These are phyloP conservation scores for Dactylellina leptospora DNA, from an alignment of 2,329 filamentous ascomycete genomes.

Conservation along the genomic window DNA sequence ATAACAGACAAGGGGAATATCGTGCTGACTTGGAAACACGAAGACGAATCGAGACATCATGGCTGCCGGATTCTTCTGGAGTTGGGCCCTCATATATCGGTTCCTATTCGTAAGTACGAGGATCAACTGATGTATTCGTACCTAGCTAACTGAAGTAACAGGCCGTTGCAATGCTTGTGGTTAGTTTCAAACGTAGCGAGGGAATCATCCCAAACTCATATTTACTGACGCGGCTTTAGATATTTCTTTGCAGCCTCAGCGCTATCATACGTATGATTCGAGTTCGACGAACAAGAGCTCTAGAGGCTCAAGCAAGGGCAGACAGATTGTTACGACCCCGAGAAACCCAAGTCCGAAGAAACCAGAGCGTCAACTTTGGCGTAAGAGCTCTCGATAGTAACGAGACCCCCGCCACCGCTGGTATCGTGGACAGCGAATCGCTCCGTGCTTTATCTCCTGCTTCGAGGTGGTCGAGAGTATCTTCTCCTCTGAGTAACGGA, in stretches of 20 bases:
- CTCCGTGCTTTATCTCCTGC: constrained; percentile 27
- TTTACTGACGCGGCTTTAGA: neutral
- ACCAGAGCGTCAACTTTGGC: constrained; percentile 42
- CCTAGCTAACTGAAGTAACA: neutral
- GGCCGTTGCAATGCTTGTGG: constrained; percentile 17
- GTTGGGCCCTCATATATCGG: constrained; percentile 24
- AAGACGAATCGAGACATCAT: constrained; percentile 9
- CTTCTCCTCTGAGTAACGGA: constrained; percentile 31
- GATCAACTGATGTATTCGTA: neutral
- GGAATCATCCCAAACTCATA: neutral
- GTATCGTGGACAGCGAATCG: constrained; percentile 45
- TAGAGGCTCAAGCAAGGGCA: constrained; percentile 18
- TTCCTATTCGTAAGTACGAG: constrained; percentile 42
- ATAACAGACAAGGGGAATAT: too few relatives aligned
- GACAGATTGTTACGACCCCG: constrained; percentile 16
- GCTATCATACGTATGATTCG: constrained; percentile 9
- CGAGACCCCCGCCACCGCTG: constrained; percentile 38
- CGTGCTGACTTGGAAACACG: neutral
- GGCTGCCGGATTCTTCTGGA: constrained; percentile 12
- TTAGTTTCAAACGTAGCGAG: too few relatives aligned
- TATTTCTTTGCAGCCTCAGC: constrained; percentile 10
- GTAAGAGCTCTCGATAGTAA: constrained; percentile 42
- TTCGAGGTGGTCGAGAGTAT: constrained; percentile 32
- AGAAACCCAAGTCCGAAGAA: constrained; percentile 6
- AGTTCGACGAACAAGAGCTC: neutral